Evolutionary conservation across 805 yeast species (phyloP).

Genomic region (Maudiozyma serrabonitensis): DNA sequence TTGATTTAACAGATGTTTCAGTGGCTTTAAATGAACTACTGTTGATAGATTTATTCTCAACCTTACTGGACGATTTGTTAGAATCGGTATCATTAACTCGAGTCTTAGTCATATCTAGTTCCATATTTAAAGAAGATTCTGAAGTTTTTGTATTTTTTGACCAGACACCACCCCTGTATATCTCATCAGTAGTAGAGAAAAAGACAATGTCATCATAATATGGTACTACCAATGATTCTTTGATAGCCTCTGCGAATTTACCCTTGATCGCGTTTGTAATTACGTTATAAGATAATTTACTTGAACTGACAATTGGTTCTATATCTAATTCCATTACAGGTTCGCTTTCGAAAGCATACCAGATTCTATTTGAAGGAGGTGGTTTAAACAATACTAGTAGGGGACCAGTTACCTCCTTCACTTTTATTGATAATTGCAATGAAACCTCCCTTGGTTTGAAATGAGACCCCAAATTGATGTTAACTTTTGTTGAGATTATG

Average conservation of each 20-base stretch:
- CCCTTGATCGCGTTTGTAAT: slow-evolving; percentile 73
- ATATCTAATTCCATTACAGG: slow-evolving; percentile 68
- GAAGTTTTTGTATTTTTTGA: slow-evolving; percentile 20
- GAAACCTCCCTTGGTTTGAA: slow-evolving; percentile 71
- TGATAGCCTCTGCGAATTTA: slow-evolving; percentile 67
- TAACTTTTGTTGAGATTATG: slow-evolving; percentile 72
- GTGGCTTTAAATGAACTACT: background rate
- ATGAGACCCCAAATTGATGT: slow-evolving; percentile 63
- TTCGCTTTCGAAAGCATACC: slow-evolving; percentile 80
- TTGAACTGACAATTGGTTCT: slow-evolving; percentile 85
- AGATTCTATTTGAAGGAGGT: slow-evolving; percentile 81
- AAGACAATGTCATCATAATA: slow-evolving; percentile 81
- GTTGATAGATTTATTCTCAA: background rate
- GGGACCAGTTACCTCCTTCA: slow-evolving; percentile 66
- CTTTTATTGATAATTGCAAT: slow-evolving; percentile 56
- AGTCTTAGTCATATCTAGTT: background rate
- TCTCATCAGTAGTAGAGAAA: slow-evolving; percentile 52
- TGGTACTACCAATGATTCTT: slow-evolving; percentile 74
- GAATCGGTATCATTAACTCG: background rate
- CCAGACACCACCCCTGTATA: slow-evolving; percentile 94
- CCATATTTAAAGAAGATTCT: background rate
- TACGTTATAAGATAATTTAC: slow-evolving; percentile 67
- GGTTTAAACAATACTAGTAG: slow-evolving; percentile 63
- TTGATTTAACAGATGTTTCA: background rate
- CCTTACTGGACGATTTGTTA: background rate